Conservation (phyloP, 257 asterid species). For the Salvia rosmarinus region DNA sequence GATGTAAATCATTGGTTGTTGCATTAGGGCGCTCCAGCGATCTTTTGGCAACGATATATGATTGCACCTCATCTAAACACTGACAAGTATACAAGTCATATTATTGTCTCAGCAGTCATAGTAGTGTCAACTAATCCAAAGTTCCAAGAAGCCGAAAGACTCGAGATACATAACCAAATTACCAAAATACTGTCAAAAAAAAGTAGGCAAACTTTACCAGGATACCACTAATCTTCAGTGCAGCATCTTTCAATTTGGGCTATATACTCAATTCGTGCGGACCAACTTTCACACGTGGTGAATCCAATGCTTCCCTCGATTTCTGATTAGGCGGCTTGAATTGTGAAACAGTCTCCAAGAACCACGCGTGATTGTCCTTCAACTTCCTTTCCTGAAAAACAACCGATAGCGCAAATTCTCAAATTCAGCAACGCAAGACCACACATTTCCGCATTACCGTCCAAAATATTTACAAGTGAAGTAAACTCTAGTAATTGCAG, state of each 20-base stretch:
- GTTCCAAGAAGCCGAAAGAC: background rate
- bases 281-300: conserved; percentile 60
- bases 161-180: background rate
- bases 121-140: conserved; percentile 18
- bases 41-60: conserved; percentile 80
- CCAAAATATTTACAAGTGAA: background rate
- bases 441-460: conserved; percentile 6
- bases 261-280: conserved; percentile 58
- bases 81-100: conserved; percentile 40
- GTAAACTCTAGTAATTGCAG: conserved; percentile 12
- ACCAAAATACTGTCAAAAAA: background rate
- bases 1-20: conserved; percentile 37
- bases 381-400: conserved; percentile 65
- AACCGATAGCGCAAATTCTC: conserved; percentile 25
- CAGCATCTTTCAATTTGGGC: conserved; percentile 63
- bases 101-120: conserved; percentile 27
- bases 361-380: conserved; percentile 78
- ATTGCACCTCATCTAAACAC: conserved; percentile 94
- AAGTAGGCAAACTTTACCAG: conserved; percentile 54
- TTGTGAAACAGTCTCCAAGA: conserved; percentile 52
- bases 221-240: conserved; percentile 64
- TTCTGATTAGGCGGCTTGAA: conserved; percentile 74
- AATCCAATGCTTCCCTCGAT: conserved; percentile 81
- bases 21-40: conserved; percentile 46
- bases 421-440: conserved; percentile 8